Evolutionary conservation across 768 basidiomycete genomes (phyloP).

Genomic region (Baorangia bicolor): DNA sequence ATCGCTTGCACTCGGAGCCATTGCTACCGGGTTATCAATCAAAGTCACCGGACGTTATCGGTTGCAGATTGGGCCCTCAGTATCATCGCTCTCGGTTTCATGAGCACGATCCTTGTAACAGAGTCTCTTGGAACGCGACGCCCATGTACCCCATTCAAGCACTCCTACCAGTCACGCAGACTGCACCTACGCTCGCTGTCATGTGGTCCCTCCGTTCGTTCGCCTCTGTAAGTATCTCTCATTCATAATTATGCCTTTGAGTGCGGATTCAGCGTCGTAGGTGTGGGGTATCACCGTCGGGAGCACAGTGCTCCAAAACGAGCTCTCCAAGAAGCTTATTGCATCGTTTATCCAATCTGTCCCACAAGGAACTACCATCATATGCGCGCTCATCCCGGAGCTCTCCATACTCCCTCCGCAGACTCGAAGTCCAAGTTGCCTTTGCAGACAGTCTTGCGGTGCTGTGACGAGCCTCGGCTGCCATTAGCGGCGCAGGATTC

Average conservation of each 20-base stretch:
- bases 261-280: slow-evolving; percentile 18
- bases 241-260: background rate
- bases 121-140: slow-evolving; percentile 23
- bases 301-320: slow-evolving; percentile 48
- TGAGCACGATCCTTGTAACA: slow-evolving; percentile 29
- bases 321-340: slow-evolving; percentile 43
- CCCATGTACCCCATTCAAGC: slow-evolving; percentile 48
- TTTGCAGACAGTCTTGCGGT: slow-evolving; percentile 40
- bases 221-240: slow-evolving; percentile 27
- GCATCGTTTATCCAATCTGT: slow-evolving; percentile 34
- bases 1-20: slow-evolving; percentile 28
- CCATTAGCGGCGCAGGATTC: slow-evolving; percentile 24
- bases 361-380: slow-evolving; percentile 39
- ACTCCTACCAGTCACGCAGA: slow-evolving; percentile 39
- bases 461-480: slow-evolving; percentile 43
- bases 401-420: slow-evolving; percentile 37
- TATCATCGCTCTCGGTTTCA: slow-evolving; percentile 36
- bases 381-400: slow-evolving; percentile 47
- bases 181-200: slow-evolving; percentile 46
- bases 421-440: slow-evolving; percentile 40
- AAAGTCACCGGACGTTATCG: slow-evolving; percentile 38
- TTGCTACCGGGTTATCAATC: slow-evolving; percentile 33
- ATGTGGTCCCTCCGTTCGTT: slow-evolving; percentile 40
- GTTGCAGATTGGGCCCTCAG: slow-evolving; percentile 33
- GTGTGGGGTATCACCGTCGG: slow-evolving; percentile 52